Evolutionary conservation across 1,284 basidiomycete genomes (phyloP).

Genomic region (Marasmius tenuissimus): DNA sequence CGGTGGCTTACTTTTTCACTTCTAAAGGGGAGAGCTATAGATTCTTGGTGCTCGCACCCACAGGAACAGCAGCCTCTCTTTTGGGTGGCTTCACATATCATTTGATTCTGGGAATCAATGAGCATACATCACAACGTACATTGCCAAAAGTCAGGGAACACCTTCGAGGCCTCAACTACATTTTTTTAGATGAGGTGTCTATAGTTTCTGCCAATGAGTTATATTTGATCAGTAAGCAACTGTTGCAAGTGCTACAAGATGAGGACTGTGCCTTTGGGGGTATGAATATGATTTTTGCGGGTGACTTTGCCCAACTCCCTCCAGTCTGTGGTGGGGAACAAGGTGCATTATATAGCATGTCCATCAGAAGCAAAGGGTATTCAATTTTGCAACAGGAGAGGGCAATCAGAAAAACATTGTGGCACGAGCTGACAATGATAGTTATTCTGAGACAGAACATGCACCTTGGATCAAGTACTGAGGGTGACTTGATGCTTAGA

Average conservation of each 20-base stretch:
- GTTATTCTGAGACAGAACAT: too few relatives aligned
- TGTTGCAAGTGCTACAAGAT: too few relatives aligned
- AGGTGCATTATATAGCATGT: neutral
- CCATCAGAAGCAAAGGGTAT: too few relatives aligned
- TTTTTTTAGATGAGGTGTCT: constrained; percentile 9
- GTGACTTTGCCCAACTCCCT: neutral
- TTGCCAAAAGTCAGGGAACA: too few relatives aligned
- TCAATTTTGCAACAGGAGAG: too few relatives aligned
- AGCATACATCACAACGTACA: too few relatives aligned
- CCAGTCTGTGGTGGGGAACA: neutral
- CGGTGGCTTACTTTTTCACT: constrained; percentile 15
- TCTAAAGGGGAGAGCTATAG: neutral
- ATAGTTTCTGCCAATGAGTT: constrained; percentile 18
- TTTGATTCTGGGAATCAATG: neutral
- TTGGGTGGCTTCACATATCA: neutral
- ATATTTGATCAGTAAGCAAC: constrained; percentile 9
- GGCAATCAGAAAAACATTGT: too few relatives aligned
- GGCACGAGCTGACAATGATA: too few relatives aligned
- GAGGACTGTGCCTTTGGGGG: too few relatives aligned
- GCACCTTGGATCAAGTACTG: too few relatives aligned
- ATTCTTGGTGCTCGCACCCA: neutral
- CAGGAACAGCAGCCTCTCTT: neutral
- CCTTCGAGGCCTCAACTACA: constrained; percentile 3
- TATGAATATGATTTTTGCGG: neutral
- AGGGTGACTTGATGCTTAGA: too few relatives aligned